Percentiles rank a stretch among this genome's conserved stretches.
These are phyloP conservation scores for Suillus tomentosus DNA, from an alignment of 768 basidiomycete genomes.

Conservation along the genomic window DNA sequence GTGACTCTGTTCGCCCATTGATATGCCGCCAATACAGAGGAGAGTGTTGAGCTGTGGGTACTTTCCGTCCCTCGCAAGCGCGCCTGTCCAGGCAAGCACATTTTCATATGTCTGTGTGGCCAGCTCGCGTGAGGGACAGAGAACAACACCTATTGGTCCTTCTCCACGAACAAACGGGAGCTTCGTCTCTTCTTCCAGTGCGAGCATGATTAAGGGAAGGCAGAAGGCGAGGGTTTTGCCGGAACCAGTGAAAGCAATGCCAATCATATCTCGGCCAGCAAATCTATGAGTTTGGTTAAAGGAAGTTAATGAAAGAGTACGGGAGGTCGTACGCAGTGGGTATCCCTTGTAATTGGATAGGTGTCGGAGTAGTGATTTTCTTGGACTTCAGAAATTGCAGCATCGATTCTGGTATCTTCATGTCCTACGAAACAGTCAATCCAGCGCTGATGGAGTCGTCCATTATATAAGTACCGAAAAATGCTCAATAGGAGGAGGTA, in stretches of 20 bases:
- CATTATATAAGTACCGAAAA: conserved; percentile 58
- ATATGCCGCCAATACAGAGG: conserved; percentile 96
- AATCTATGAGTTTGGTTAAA: conserved; percentile 55
- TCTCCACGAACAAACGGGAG: conserved; percentile 90
- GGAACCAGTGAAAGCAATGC: conserved; percentile 98
- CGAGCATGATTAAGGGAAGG: conserved; percentile 95
- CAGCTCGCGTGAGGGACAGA: conserved; percentile 96
- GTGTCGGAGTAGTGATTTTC: conserved; percentile 85
- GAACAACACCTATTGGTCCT: conserved; percentile 94
- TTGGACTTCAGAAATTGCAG: conserved; percentile 82
- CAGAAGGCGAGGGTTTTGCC: conserved; percentile 99
- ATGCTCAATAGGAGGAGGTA: conserved; percentile 91
- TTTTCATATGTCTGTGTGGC: conserved; percentile 98
- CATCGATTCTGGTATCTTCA: conserved; percentile 94
- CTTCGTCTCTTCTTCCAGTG: conserved; percentile 90
- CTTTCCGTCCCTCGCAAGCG: conserved; percentile 73
- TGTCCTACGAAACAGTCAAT: conserved; percentile 60
- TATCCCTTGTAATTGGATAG: conserved; percentile 96
- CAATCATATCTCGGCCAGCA: conserved; percentile 95
- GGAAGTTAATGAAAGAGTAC: neutral
- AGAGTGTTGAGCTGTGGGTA: conserved; percentile 89
- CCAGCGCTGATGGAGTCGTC: neutral
- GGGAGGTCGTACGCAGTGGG: conserved; percentile 77
- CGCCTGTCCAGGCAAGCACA: conserved; percentile 80
- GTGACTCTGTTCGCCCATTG: conserved; percentile 97